A percentile compares a stretch with the other conserved stretches of the same genome.
Conservation (phyloP, 2,329 filamentous ascomycete genomes). For the Penicillium crustosum region DNA sequence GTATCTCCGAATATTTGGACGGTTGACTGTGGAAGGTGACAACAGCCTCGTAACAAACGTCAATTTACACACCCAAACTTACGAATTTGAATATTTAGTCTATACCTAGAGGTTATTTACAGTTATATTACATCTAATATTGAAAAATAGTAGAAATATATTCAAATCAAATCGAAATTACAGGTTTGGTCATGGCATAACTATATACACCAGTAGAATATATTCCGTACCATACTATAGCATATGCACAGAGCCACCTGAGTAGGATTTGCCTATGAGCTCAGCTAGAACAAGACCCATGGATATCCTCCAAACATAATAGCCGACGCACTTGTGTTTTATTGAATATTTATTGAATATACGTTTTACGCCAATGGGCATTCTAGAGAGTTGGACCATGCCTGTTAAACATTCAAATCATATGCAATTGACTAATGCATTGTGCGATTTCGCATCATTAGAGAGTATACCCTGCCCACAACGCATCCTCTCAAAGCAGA, state of each 20-base stretch:
- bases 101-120: background rate
- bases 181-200: no score
- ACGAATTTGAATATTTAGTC: background rate
- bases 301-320: background rate
- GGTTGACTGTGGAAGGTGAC: background rate
- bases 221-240: background rate
- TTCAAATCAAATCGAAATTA: background rate
- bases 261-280: background rate
- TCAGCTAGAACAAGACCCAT: background rate
- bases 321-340: background rate
- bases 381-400: background rate
- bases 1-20: background rate
- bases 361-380: background rate
- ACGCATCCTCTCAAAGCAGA: constrained; percentile 2
- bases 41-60: background rate
- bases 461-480: constrained; percentile 5
- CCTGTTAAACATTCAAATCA: constrained; percentile 1
- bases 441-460: constrained; percentile 10
- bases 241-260: background rate
- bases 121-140: background rate
- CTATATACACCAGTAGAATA: no score
- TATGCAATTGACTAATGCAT: constrained; percentile 10
- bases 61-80: background rate
- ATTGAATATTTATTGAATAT: background rate
- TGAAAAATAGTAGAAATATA: background rate